A percentile compares a stretch with the other conserved stretches of the same genome.
phyloP scores from a whole-genome alignment of 2,329 filamentous ascomycete species.

The Aspergillus ibericus region DNA sequence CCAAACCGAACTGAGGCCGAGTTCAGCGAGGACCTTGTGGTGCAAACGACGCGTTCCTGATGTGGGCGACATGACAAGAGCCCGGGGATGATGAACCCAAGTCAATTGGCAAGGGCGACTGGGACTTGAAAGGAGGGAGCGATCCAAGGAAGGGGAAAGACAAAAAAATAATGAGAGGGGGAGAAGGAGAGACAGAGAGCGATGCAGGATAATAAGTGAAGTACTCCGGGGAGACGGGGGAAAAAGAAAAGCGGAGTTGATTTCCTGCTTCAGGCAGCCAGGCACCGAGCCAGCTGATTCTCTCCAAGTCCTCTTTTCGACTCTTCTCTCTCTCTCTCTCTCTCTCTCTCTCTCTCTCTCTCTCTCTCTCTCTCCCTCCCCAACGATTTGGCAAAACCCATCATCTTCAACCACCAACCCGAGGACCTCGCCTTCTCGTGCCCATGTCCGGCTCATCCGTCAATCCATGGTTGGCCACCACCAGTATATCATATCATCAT shows the following conservation, averaged over 20 bases:
- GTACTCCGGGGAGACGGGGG: neutral
- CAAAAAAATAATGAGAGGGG: neutral
- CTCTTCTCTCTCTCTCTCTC: too few species aligned
- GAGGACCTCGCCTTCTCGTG: too few species aligned
- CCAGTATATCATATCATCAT: too few species aligned
- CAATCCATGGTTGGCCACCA: too few species aligned
- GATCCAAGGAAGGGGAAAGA: neutral
- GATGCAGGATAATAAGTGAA: too few species aligned
- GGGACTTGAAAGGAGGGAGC: neutral
- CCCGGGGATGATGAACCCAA: neutral
- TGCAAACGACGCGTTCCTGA: neutral
- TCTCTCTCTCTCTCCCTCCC: too few species aligned
- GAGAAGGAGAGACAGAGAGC: neutral
- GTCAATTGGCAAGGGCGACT: neutral
- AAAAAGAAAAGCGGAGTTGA: neutral
- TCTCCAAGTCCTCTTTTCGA: too few species aligned
- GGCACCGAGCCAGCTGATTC: neutral
- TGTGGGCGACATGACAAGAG: neutral
- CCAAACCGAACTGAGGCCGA: constrained; percentile 41
- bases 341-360: too few species aligned
- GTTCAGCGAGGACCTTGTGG: constrained; percentile 25
- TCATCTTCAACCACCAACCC: too few species aligned
- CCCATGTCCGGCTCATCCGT: too few species aligned
- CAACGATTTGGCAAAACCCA: too few species aligned
- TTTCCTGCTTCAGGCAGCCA: neutral